Base-by-base conservation (phyloP, 345 rosid genomes). In the Xanthoceras sorbifolium region DNA sequence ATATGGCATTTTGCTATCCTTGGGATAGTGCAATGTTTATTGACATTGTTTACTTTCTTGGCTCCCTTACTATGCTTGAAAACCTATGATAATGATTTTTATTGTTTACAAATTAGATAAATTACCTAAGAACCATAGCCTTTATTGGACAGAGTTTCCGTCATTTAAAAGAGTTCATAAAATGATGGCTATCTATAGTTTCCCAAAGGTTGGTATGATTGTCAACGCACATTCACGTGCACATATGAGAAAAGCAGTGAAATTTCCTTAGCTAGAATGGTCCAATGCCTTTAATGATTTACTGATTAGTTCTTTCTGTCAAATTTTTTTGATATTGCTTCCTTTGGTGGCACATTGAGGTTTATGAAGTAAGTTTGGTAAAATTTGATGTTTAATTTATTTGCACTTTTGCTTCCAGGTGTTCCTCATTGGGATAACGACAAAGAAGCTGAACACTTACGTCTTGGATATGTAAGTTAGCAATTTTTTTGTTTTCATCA, bases 401-500 rank as follows among this genome's bases (percentile, higher is more conserved):
- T 9, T 66, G 1, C 10, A 15, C 63, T 72, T 84, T 50, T 84
- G 25, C 63, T 81, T 82, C 83, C 90, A 94, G 98, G 90, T 81
- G 82, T 86, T 70, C 72, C 89, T 28, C 82, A 54, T 76, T 89
- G 93, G 97, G 80, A 85, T 6, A 83, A 93, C 78, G 97, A 93
- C 77, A 88, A 86, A 87, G 98, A 94, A 78, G 95, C 97, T 69
- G 93, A 84, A 84, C 70, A 36, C 48, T 87, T 94, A 80, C 97
- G 97, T 23, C 64, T 94, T 84, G 98, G 98, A 75, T 85, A 80
- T 88, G 98, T 94, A 91, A 84, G 97, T 82, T 77, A 64, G 31
- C 54, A 18, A 48, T 71, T 26, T 78, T 67, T 71, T 38, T 3
- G 22, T 59, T n/a, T n/a, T 72, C 20, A 46, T 38, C 71, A 28